Evolutionary conservation across 1,284 basidiomycete species (phyloP).

Genomic region (Cutaneotrichosporon sp.): DNA sequence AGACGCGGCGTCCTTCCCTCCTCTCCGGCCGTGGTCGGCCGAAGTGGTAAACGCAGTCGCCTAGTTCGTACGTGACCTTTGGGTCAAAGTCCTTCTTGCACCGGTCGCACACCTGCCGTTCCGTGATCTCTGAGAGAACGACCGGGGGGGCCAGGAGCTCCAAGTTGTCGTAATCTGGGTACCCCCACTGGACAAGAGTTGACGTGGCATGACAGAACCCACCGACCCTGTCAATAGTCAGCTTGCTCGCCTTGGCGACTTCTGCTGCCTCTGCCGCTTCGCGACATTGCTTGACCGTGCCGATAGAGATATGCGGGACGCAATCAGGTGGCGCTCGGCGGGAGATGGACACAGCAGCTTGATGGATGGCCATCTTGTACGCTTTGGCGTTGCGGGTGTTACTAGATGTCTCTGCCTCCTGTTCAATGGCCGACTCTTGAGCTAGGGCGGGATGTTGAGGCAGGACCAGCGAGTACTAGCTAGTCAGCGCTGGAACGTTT

Average conservation of each 20-base stretch:
- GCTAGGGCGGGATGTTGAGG: slow-evolving; percentile 38
- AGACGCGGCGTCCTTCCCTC: slow-evolving; percentile 44
- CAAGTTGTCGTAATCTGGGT: slow-evolving; percentile 57
- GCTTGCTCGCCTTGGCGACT: slow-evolving; percentile 60
- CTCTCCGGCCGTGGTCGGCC: slow-evolving; percentile 59
- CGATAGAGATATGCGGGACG: slow-evolving; percentile 70
- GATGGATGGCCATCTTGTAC: slow-evolving; percentile 51
- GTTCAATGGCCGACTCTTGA: slow-evolving; percentile 35
- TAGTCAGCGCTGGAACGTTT: not conserved
- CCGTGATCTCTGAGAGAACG: slow-evolving; percentile 49
- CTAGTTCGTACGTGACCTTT: slow-evolving; percentile 56
- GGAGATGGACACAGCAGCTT: slow-evolving; percentile 49
- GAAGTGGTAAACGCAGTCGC: slow-evolving; percentile 79
- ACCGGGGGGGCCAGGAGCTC: slow-evolving; percentile 51
- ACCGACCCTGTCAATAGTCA: slow-evolving; percentile 61
- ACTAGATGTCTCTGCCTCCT: slow-evolving; percentile 44
- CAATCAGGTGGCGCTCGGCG: slow-evolving; percentile 66
- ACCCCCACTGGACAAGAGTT: slow-evolving; percentile 68
- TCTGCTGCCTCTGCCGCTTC: slow-evolving; percentile 64
- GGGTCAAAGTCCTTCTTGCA: slow-evolving; percentile 71
- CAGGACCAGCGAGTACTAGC: slow-evolving; percentile 39
- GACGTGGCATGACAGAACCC: slow-evolving; percentile 63
- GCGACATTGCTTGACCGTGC: slow-evolving; percentile 70
- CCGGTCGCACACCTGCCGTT: slow-evolving; percentile 70
- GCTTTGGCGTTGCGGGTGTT: slow-evolving; percentile 39